These are phyloP conservation scores for Diplodia intermedia DNA, from an alignment of 2,329 filamentous ascomycete genomes.

Conservation along the genomic window DNA sequence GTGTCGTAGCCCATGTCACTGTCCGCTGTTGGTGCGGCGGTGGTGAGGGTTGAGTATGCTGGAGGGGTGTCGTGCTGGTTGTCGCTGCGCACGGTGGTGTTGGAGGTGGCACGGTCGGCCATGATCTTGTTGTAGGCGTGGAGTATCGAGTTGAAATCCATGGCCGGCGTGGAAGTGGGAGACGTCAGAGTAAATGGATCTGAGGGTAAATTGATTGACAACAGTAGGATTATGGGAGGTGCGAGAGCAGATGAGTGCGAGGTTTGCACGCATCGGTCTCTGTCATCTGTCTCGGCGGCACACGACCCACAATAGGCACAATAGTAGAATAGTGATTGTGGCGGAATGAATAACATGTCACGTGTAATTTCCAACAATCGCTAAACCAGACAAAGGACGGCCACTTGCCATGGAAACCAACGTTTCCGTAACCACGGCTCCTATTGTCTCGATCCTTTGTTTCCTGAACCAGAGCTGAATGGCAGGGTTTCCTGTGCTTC, in stretches of 20 bases:
- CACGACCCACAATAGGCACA: constrained; percentile 4
- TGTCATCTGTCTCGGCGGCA: no score
- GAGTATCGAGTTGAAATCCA: constrained; percentile 27
- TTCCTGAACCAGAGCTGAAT: background rate
- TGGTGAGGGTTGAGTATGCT: background rate
- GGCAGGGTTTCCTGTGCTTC: background rate
- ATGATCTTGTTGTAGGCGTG: constrained; percentile 31
- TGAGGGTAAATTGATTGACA: background rate
- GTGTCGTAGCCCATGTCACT: background rate
- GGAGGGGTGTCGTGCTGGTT: constrained; percentile 7
- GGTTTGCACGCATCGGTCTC: no score
- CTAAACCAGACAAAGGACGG: no score
- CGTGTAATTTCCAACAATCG: background rate
- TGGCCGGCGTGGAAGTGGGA: background rate
- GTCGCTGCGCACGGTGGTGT: constrained; percentile 18
- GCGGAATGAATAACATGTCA: no score
- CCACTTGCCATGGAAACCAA: background rate
- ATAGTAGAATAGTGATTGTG: background rate
- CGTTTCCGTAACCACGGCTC: background rate
- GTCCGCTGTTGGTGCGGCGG: background rate
- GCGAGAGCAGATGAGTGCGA: background rate
- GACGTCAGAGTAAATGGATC: background rate
- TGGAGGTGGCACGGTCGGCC: constrained; percentile 9
- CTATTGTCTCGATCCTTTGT: background rate
- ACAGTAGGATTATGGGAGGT: background rate